These are phyloP conservation scores for Monotropa hypopitys DNA, from an alignment of 179 eudicot genomes.

Conservation along the genomic window DNA sequence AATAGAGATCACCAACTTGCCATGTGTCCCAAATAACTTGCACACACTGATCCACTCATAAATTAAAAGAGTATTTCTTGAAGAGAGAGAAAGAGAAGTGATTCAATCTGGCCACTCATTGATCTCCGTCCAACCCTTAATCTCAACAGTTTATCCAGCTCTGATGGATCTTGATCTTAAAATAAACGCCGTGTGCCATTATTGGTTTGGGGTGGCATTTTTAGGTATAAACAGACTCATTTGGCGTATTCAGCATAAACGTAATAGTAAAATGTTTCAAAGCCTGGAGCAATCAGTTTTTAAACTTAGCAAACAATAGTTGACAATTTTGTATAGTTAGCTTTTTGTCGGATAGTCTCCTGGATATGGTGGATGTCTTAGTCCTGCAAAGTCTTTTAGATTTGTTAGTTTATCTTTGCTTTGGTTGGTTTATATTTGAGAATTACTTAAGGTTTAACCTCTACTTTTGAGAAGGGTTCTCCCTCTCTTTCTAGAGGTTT, in stretches of 20 bases:
- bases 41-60: too few relatives aligned
- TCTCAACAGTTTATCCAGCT: too few relatives aligned
- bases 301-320: neutral
- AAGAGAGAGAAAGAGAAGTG: too few relatives aligned
- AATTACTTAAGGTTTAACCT: neutral
- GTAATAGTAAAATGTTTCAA: neutral
- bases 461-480: neutral
- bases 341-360: neutral
- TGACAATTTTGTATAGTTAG: neutral
- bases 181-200: too few relatives aligned
- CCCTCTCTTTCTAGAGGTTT: neutral
- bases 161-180: too few relatives aligned
- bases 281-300: neutral
- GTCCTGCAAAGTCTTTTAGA: neutral
- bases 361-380: neutral
- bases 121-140: too few relatives aligned
- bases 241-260: neutral
- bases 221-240: neutral
- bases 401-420: neutral
- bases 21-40: too few relatives aligned
- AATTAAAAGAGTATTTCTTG: too few relatives aligned
- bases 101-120: too few relatives aligned
- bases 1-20: too few relatives aligned
- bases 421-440: neutral
- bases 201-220: too few relatives aligned